Percentiles rank a stretch among this genome's conserved stretches.
These are phyloP conservation scores for Trypanosoma cruzi DNA, from an alignment of 208 protist species.

Conservation along the genomic window DNA sequence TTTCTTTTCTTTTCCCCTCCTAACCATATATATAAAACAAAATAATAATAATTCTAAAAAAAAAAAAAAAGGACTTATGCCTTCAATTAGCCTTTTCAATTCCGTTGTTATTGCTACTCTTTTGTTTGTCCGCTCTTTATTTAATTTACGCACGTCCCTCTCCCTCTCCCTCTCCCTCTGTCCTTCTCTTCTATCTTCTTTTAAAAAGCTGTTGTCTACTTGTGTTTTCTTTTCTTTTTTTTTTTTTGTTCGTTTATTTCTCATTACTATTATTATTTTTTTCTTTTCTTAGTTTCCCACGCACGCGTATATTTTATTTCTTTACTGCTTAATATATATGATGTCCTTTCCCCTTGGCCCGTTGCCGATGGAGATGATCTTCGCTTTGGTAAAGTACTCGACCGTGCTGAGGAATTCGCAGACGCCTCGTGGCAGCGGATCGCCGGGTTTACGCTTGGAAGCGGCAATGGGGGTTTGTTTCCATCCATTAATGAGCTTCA, in stretches of 20 bases:
- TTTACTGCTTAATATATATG: constrained; percentile 86
- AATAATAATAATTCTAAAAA: no score
- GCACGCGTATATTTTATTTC: constrained; percentile 9
- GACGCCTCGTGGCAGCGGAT: constrained; percentile 73
- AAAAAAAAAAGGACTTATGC: no score
- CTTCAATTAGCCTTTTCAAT: background rate
- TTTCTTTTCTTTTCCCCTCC: background rate
- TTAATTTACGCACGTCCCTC: background rate
- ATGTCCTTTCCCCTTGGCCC: constrained; percentile 84
- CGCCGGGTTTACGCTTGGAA: constrained; percentile 46
- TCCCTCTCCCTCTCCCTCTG: no score
- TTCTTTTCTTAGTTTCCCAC: background rate
- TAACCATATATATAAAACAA: background rate
- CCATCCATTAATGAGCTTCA: constrained; percentile 89
- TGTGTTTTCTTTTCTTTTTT: constrained; percentile 4
- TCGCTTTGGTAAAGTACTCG: constrained; percentile 84
- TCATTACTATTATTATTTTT: background rate
- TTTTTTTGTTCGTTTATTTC: constrained; percentile 8
- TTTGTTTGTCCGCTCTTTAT: background rate
- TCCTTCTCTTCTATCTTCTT: no score
- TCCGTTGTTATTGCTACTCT: background rate
- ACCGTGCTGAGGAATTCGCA: constrained; percentile 82
- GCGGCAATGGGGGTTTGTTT: constrained; percentile 72
- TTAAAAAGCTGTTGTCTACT: no score
- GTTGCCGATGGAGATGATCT: constrained; percentile 93